phyloP scores from a whole-genome alignment of 2,329 filamentous ascomycete species.

The Sporothrix brasiliensis region DNA sequence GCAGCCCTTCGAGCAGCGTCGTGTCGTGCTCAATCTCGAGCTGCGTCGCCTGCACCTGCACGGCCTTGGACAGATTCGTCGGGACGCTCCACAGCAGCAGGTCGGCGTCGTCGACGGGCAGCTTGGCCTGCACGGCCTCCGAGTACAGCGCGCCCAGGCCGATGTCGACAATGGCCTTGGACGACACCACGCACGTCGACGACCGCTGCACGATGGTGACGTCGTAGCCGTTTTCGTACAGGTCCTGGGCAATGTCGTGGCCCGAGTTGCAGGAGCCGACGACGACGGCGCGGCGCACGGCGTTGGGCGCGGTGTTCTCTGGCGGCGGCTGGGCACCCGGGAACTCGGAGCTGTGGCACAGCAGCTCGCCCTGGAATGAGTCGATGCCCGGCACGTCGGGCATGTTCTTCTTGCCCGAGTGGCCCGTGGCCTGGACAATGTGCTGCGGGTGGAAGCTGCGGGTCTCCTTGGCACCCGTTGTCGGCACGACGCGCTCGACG shows the following conservation, averaged over 20 bases:
- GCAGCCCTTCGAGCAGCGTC: conserved; percentile 52
- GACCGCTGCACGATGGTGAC: conserved; percentile 65
- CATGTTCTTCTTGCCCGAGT: conserved; percentile 66
- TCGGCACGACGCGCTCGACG: conserved; percentile 52
- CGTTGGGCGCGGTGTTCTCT: conserved; percentile 41
- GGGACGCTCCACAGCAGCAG: conserved; percentile 55
- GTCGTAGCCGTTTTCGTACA: conserved; percentile 59
- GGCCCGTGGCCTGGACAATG: conserved; percentile 68
- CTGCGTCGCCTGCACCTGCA: conserved; percentile 50
- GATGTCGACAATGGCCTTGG: conserved; percentile 49
- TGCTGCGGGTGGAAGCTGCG: conserved; percentile 64
- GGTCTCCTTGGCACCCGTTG: conserved; percentile 51
- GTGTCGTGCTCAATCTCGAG: conserved; percentile 45
- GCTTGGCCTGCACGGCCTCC: conserved; percentile 44
- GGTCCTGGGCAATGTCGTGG: conserved; percentile 63
- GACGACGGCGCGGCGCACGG: conserved; percentile 55
- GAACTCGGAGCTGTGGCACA: conserved; percentile 60
- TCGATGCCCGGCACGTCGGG: conserved; percentile 60
- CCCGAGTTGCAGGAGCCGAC: conserved; percentile 63
- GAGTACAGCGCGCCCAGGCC: conserved; percentile 49
- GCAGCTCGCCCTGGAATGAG: conserved; percentile 54
- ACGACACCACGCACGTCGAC: conserved; percentile 59
- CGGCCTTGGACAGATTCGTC: conserved; percentile 54
- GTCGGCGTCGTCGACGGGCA: conserved; percentile 60
- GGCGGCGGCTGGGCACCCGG: conserved; percentile 45